Base-by-base conservation (phyloP, 2,329 filamentous ascomycete genomes). In the Ustulina deusta region DNA sequence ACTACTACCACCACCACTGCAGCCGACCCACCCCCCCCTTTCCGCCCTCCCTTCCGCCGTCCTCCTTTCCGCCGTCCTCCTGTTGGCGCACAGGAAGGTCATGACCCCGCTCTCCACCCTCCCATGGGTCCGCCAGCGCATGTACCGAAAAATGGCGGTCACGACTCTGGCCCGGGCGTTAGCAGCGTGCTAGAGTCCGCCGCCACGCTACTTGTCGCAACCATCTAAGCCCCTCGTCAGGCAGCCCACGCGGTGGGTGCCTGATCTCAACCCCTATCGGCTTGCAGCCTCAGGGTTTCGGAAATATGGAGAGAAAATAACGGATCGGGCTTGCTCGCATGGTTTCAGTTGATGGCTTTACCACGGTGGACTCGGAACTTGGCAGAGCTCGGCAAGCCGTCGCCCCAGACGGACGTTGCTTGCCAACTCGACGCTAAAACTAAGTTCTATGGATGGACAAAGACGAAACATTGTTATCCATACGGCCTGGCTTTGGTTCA, bases 1-100 rank as follows among this genome's bases (percentile, higher is more conserved):
- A 38, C 36, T 7, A 57, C 40, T 10, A 48, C 58, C 54, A 6
- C 27, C n/a, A 38, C 61, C 11, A 34, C 40, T 4, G 46, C 51
- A 10, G 6, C 38, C 2, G 4, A 32, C 6, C 32, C 62, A 13
- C 10, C 44, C 2, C 2, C 2, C 1, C 38, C 62, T 2, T 27
- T 40, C 36, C 36, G 15, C 3, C 15, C 15, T 9, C 9, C 36
- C 36, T 17, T 40, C 9, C 6, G 4, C 36, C 36, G 3, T 11
- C 15, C 36, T 40, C 36, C 36, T 13, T 3, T 13, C 15, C 10
- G 11, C 36, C 36, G 10, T 40, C 9, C 36, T 40, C 36, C 36
- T n/a, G n/a, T n/a, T n/a, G n/a, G n/a, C n/a, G n/a, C n/a, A n/a
- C n/a, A n/a, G n/a, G n/a, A n/a, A n/a, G n/a, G n/a, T n/a, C n/a